Percentiles rank a stretch among this genome's conserved stretches.
Evolutionary conservation across 768 basidiomycete genomes (phyloP).

Genomic region (Termitomyces sp.): DNA sequence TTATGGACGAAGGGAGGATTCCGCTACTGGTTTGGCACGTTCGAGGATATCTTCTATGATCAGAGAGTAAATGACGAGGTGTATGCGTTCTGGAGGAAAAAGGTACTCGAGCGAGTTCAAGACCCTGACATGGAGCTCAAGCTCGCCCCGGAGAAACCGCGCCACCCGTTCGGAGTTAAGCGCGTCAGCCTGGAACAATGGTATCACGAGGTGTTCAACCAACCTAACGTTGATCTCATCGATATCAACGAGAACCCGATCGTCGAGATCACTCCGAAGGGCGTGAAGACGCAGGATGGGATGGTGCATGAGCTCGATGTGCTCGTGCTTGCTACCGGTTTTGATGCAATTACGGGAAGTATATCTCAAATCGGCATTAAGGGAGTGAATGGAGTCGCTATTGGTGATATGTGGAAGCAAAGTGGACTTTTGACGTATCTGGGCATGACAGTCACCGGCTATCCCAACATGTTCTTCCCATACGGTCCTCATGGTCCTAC

Average conservation of each 20-base stretch:
- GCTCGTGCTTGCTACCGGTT: conserved; percentile 2
- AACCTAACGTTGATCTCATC: conserved; percentile 22
- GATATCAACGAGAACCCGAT: conserved; percentile 21
- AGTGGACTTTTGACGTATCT: conserved; percentile 2
- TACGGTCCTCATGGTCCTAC: conserved; percentile 25
- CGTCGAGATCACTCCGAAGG: neutral
- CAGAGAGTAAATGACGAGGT: conserved; percentile 14
- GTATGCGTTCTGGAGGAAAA: conserved; percentile 16
- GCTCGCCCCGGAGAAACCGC: too few relatives aligned
- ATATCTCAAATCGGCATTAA: conserved; percentile 21
- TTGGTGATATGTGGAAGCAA: conserved; percentile 21
- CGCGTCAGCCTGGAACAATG: conserved; percentile 20
- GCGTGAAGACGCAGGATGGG: conserved; percentile 18
- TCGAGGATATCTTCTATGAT: conserved; percentile 16
- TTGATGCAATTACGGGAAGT: conserved; percentile 18
- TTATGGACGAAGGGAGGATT: conserved; percentile 22
- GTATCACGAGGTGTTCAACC: conserved; percentile 24
- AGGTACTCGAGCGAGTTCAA: conserved; percentile 18
- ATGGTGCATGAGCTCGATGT: conserved; percentile 20
- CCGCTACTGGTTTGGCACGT: conserved; percentile 18
- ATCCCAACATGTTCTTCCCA: conserved; percentile 26
- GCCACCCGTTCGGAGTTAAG: conserved; percentile 22
- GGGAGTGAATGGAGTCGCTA: conserved; percentile 16
- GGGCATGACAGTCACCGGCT: conserved; percentile 16
- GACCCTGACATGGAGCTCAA: conserved; percentile 19